A percentile compares a stretch with the other conserved stretches of the same genome.
These are phyloP conservation scores for Paraconiothyrium sp. DNA, from an alignment of 2,329 filamentous ascomycete genomes.

Conservation along the genomic window DNA sequence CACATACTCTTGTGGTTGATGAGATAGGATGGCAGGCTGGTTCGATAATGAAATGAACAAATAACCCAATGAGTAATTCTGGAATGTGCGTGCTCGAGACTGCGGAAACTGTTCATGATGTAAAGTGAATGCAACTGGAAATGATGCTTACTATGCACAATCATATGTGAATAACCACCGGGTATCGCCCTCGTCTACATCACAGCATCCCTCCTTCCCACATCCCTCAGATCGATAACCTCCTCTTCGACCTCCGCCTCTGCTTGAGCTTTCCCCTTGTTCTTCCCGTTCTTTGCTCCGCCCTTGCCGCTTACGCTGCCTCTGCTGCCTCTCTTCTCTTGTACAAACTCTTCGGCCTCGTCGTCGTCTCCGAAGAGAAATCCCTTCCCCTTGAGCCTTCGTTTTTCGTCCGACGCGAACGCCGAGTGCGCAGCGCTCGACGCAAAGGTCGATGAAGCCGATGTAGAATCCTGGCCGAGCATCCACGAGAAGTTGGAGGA, in stretches of 20 bases:
- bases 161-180: not conserved
- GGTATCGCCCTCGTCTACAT: conserved; percentile 18
- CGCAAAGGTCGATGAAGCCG: conserved; percentile 42
- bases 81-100: not conserved
- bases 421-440: conserved; percentile 45
- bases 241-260: conserved; percentile 47
- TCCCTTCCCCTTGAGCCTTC: conserved; percentile 48
- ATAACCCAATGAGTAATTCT: not conserved
- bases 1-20: conserved; percentile 12
- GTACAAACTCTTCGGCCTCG: conserved; percentile 35
- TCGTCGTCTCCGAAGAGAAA: conserved; percentile 55
- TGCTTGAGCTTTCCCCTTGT: conserved; percentile 30
- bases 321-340: conserved; percentile 26
- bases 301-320: conserved; percentile 33
- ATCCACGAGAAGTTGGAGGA: conserved; percentile 84
- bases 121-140: not conserved
- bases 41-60: conserved; percentile 2
- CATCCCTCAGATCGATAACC: conserved; percentile 49
- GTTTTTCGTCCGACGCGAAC: conserved; percentile 48
- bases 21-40: conserved; percentile 1
- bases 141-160: conserved; percentile 16
- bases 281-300: conserved; percentile 29
- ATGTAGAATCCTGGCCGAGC: conserved; percentile 59
- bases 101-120: not conserved
- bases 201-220: conserved; percentile 43